These are phyloP conservation scores for Nakaseomyces uthaithaninus DNA, from an alignment of 1,139 yeast species.

Conservation along the genomic window DNA sequence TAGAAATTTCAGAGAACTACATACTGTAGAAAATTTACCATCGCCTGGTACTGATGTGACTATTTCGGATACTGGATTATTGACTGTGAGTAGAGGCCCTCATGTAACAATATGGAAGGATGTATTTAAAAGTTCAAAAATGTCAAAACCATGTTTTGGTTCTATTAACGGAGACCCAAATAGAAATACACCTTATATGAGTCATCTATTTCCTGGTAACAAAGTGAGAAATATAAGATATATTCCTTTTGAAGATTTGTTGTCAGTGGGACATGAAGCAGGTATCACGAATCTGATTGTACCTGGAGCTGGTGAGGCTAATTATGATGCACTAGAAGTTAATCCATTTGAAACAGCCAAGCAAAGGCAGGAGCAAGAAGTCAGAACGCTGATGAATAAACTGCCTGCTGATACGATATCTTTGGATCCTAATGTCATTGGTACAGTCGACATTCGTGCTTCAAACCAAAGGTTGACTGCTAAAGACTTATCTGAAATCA, in stretches of 20 bases:
- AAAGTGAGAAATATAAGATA: conserved; percentile 58
- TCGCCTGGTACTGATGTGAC: conserved; percentile 77
- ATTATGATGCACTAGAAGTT: conserved; percentile 85
- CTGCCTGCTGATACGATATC: conserved; percentile 88
- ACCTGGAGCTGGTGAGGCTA: conserved; percentile 98
- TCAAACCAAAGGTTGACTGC: conserved; percentile 56
- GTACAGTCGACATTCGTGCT: conserved; percentile 71
- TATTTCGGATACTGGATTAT: conserved; percentile 79
- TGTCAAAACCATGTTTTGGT: conserved; percentile 35
- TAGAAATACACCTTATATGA: conserved; percentile 76
- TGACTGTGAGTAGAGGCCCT: conserved; percentile 91
- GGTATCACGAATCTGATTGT: conserved; percentile 77
- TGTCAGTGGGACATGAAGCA: conserved; percentile 75
- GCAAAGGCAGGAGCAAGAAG: conserved; percentile 92
- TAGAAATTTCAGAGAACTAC: conserved; percentile 69
- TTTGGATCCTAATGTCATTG: conserved; percentile 81
- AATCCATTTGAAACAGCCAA: conserved; percentile 89
- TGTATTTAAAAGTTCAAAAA: conserved; percentile 41
- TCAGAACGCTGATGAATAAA: conserved; percentile 76
- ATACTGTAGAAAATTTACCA: conserved; percentile 56
- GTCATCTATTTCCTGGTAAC: conserved; percentile 74
- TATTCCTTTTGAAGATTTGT: conserved; percentile 93
- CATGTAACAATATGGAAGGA: conserved; percentile 88
- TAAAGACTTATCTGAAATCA: conserved; percentile 45
- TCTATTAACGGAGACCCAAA: conserved; percentile 30